Evolutionary conservation across 176 grass and related monocot species (phyloP).

Genomic region (Microstegium vimineum): DNA sequence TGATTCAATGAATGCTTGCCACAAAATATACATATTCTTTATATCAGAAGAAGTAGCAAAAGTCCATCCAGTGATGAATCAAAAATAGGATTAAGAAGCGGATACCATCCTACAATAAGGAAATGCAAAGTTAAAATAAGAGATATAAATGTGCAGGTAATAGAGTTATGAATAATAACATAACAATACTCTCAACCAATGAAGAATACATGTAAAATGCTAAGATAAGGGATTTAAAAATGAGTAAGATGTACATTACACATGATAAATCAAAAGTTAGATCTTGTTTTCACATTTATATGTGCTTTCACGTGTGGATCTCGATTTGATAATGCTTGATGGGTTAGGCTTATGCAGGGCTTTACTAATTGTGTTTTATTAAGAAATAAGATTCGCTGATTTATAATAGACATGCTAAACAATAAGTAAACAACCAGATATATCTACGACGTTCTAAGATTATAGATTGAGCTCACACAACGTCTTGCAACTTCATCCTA

Average conservation of each 20-base stretch:
- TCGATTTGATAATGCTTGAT: neutral
- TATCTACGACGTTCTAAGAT: too few species aligned
- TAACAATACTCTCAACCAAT: neutral
- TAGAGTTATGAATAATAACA: neutral
- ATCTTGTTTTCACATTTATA: neutral
- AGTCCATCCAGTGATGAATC: constrained; percentile 20
- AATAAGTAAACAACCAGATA: too few species aligned
- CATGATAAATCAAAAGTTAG: neutral
- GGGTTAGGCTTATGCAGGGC: neutral
- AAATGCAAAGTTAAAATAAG: neutral
- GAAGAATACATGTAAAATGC: neutral
- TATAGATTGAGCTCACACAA: too few species aligned
- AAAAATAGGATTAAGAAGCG: constrained; percentile 27
- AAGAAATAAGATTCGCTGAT: neutral
- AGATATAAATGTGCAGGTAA: neutral
- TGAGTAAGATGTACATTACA: neutral
- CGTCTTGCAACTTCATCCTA: too few species aligned
- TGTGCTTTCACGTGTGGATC: neutral
- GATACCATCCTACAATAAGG: constrained; percentile 7
- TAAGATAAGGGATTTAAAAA: neutral
- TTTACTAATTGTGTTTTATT: neutral
- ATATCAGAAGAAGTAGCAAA: constrained; percentile 35
- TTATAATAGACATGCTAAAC: too few species aligned
- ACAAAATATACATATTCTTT: constrained; percentile 41
- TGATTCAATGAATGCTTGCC: constrained; percentile 22